Percentiles rank a stretch among this genome's conserved stretches.
Conservation (phyloP, 192 early-diverging fungal species). For the Backusella liffmaniae region DNA sequence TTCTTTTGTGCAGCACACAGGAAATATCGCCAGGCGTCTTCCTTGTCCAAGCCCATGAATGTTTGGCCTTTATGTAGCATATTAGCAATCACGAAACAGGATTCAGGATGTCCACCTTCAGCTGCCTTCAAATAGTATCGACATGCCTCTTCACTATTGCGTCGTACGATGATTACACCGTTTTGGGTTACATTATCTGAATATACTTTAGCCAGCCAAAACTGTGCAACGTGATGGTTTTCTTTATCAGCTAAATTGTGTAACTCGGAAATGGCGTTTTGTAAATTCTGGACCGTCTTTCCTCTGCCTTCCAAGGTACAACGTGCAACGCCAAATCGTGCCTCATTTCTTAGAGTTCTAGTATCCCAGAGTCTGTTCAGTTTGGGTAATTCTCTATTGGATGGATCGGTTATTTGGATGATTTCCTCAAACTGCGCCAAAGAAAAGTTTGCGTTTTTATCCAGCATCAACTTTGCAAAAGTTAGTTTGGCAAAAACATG, state of each 20-base stretch:
- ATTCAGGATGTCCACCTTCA: neutral
- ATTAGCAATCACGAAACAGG: neutral
- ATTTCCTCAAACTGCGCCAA: neutral
- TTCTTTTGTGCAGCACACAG: neutral
- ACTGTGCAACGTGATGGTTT: neutral
- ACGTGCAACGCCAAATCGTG: neutral
- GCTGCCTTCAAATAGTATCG: neutral
- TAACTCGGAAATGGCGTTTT: neutral
- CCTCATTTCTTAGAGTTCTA: neutral
- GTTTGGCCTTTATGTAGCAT: neutral
- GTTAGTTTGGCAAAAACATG: neutral
- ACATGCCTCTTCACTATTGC: neutral
- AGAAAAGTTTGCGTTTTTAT: neutral
- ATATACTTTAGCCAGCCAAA: neutral
- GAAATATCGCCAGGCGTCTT: neutral
- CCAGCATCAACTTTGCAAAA: neutral
- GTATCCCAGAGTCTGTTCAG: neutral
- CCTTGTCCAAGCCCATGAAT: neutral
- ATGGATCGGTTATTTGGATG: neutral
- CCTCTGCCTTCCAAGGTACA: neutral
- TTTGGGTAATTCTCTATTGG: too few species aligned
- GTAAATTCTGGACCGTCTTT: neutral
- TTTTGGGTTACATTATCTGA: neutral
- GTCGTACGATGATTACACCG: neutral
- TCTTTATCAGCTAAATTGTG: neutral